A percentile compares a stretch with the other conserved stretches of the same genome.
phyloP scores from a whole-genome alignment of 2,329 filamentous ascomycete species.

The Phialophora macrospora region DNA sequence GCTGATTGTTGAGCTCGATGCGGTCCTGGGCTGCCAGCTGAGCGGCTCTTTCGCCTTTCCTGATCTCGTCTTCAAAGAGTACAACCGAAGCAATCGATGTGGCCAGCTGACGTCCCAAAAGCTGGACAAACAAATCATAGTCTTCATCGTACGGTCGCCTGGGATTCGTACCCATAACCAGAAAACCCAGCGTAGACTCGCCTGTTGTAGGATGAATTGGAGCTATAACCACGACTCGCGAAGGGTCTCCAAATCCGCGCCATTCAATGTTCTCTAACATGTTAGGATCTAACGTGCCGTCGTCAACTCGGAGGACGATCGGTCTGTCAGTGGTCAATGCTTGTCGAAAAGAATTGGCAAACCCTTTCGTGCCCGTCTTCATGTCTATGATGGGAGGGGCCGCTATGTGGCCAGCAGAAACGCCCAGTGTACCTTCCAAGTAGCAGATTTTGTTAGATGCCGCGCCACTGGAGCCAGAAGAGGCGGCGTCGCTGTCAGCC shows the following conservation, averaged over 20 bases:
- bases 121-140: conserved; percentile 76
- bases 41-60: conserved; percentile 72
- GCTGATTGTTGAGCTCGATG: conserved; percentile 75
- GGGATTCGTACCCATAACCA: conserved; percentile 79
- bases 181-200: conserved; percentile 75
- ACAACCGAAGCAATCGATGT: conserved; percentile 82
- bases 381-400: conserved; percentile 70
- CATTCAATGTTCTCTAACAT: conserved; percentile 71
- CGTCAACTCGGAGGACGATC: conserved; percentile 69
- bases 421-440: conserved; percentile 74
- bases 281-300: conserved; percentile 66
- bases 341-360: conserved; percentile 75
- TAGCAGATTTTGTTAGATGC: conserved; percentile 66
- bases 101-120: conserved; percentile 74
- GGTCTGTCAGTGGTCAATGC: conserved; percentile 72
- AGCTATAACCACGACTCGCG: conserved; percentile 73
- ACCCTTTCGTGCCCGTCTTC: conserved; percentile 70
- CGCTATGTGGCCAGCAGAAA: conserved; percentile 66
- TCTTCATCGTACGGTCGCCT: conserved; percentile 79
- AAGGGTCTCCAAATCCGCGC: conserved; percentile 73
- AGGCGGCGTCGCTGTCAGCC: conserved; percentile 70
- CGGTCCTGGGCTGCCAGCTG: conserved; percentile 75
- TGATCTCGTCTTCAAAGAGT: conserved; percentile 81
- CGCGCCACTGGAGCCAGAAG: conserved; percentile 70
- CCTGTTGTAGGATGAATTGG: conserved; percentile 78